Evolutionary conservation across 495 filamentous ascomycete genomes (phyloP), one percentile per base, ranked within the genome.

Genomic region (Cercophora samala): DNA sequence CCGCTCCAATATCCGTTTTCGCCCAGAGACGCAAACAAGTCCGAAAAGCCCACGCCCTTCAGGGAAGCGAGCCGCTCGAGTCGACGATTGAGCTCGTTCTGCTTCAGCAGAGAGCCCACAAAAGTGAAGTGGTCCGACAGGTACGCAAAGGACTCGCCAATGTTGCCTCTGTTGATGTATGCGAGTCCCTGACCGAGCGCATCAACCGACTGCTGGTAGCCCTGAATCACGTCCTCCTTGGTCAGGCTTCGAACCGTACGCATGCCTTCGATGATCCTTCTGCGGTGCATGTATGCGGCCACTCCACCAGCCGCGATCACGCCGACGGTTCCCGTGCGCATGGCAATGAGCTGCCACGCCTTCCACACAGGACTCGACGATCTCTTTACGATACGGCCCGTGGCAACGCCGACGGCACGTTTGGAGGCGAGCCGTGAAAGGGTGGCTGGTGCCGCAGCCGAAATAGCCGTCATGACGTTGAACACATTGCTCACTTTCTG

Each of bases 301-400:
- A 93, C 93, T 2, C 92, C 92, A 15, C 91, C 95, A 0, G 93
- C 93, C 1, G 93, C 91, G n/a, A 96, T 89, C 18, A 91, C 91
- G 0, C 90, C 89, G 0, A 91, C 92, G 0, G 90, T 92, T 8
- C 93, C 93, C 0, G 93, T 93, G 64, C 90, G 91, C 78, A 93
- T 87, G 6, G 93, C 93, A 63, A 92, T 86, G 63, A 89, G 87
- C 53, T 94, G 93, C 91, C 93, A 97, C 18, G 82, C 51, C 81
- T 88, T 68, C 83, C 82, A 85, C 5, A 76, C 76, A 0, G 83
- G 69, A 26, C 66, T 73, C 18, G 59, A 22, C 6, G 51, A 19
- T 3, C 63, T 63, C 37, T 66, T 61, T 23, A 86, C 85, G 82
- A 87, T 70, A 84, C 68, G 60, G 52, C 66, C 46, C 15, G 68